phyloP scores from a whole-genome alignment of 2,329 filamentous ascomycete species.

The Diaporthe eres region DNA sequence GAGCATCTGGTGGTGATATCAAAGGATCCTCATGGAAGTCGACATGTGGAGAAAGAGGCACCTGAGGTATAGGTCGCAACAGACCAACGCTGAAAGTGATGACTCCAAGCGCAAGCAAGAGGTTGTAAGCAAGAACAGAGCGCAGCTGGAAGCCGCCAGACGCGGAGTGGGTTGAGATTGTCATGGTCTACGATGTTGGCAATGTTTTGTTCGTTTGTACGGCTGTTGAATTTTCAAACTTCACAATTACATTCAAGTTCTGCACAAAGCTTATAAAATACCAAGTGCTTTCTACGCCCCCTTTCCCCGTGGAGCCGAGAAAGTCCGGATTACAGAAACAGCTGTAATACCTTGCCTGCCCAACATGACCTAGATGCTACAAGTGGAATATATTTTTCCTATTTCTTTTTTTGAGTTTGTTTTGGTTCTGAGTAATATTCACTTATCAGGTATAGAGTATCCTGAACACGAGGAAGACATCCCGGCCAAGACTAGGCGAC shows the following conservation, averaged over 20 bases:
- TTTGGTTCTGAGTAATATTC: too few relatives aligned
- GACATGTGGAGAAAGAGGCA: background rate
- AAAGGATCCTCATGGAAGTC: background rate
- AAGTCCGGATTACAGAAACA: too few relatives aligned
- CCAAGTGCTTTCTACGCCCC: background rate
- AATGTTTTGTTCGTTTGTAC: background rate
- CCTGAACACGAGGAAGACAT: too few relatives aligned
- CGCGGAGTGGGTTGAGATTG: background rate
- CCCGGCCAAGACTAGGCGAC: too few relatives aligned
- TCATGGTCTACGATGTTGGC: background rate
- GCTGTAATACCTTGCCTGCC: too few relatives aligned
- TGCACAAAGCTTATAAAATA: background rate
- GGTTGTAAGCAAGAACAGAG: background rate
- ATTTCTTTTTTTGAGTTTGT: too few relatives aligned
- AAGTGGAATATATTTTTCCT: too few relatives aligned
- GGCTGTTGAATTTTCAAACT: background rate
- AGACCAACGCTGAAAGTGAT: background rate
- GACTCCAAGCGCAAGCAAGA: background rate
- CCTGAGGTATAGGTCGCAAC: background rate
- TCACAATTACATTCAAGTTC: background rate
- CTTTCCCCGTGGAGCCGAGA: background rate
- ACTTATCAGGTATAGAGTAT: too few relatives aligned
- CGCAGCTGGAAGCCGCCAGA: background rate
- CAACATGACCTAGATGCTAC: too few relatives aligned
- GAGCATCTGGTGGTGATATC: background rate